Conservation (phyloP, 2,329 filamentous ascomycete species). For the Exserohilum turcica region DNA sequence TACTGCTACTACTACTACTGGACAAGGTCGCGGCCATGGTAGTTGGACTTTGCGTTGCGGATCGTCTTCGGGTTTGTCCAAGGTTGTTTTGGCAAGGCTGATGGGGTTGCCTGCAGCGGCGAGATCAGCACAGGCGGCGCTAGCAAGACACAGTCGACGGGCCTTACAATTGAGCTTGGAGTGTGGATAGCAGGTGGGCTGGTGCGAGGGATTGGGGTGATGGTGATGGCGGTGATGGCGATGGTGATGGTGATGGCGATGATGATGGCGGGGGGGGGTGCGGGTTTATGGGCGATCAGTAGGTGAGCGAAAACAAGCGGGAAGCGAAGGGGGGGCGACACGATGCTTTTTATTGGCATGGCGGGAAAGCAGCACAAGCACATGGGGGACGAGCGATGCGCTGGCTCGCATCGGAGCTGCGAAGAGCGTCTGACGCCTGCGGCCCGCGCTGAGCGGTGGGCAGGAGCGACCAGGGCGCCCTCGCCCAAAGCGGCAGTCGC, state of each 20-base stretch:
- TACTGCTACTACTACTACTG: constrained; percentile 22
- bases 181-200: too few species aligned
- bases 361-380: background rate
- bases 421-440: constrained; percentile 33
- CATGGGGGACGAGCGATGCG: constrained; percentile 32
- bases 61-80: constrained; percentile 2
- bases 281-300: too few species aligned
- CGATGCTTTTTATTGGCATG: constrained; percentile 34
- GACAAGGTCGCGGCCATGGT: constrained; percentile 36
- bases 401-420: constrained; percentile 37
- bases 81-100: background rate
- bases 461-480: constrained; percentile 21
- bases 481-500: constrained; percentile 37
- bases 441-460: constrained; percentile 28
- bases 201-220: too few species aligned
- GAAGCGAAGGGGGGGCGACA: constrained; percentile 24
- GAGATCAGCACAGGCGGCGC: constrained; percentile 30
- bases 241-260: constrained; percentile 18
- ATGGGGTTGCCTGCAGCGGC: constrained; percentile 11
- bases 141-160: background rate
- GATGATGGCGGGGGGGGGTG: too few species aligned
- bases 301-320: constrained; percentile 20
- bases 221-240: too few species aligned
- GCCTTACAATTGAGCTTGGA: constrained; percentile 21
- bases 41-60: too few species aligned